Evolutionary conservation across 2,329 filamentous ascomycete species (phyloP).

Genomic region (Alternaria panax): DNA sequence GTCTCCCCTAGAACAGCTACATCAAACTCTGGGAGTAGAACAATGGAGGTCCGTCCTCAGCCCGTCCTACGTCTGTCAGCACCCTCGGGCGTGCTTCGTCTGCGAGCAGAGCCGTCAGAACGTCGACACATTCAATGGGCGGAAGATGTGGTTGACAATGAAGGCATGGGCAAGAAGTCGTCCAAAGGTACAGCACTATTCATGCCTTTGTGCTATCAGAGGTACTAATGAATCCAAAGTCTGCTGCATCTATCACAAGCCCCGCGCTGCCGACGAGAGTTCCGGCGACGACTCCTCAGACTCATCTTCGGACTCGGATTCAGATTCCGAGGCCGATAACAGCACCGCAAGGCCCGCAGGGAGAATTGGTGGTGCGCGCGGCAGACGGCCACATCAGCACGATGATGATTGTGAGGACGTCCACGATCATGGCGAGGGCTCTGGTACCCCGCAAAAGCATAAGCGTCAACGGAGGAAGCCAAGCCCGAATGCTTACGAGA

Average conservation of each 20-base stretch:
- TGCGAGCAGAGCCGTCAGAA: conserved; percentile 53
- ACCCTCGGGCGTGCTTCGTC: conserved; percentile 48
- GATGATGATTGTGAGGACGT: conserved; percentile 50
- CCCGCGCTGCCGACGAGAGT: conserved; percentile 74
- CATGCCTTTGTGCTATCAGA: neutral
- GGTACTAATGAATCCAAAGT: conserved; percentile 61
- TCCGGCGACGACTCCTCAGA: conserved; percentile 71
- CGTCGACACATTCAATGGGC: conserved; percentile 84
- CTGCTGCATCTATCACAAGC: conserved; percentile 98
- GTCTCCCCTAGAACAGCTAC: conserved; percentile 30
- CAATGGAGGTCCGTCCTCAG: conserved; percentile 36
- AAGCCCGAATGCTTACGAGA: conserved; percentile 84
- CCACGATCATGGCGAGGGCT: conserved; percentile 51
- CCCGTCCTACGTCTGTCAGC: conserved; percentile 45
- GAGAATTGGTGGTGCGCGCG: conserved; percentile 31
- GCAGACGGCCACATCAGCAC: conserved; percentile 38
- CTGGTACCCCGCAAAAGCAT: conserved; percentile 49
- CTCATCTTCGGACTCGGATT: conserved; percentile 62
- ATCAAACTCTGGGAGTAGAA: conserved; percentile 31
- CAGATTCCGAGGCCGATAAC: conserved; percentile 61
- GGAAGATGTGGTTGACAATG: conserved; percentile 92
- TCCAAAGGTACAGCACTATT: conserved; percentile 74
- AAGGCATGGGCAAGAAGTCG: conserved; percentile 90
- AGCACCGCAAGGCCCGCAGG: conserved; percentile 55
- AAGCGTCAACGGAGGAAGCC: conserved; percentile 59